Percentiles rank a stretch among this genome's conserved stretches.
These are phyloP conservation scores for Erythrophleum ivorense DNA, from an alignment of 331 rosid species.

Conservation along the genomic window DNA sequence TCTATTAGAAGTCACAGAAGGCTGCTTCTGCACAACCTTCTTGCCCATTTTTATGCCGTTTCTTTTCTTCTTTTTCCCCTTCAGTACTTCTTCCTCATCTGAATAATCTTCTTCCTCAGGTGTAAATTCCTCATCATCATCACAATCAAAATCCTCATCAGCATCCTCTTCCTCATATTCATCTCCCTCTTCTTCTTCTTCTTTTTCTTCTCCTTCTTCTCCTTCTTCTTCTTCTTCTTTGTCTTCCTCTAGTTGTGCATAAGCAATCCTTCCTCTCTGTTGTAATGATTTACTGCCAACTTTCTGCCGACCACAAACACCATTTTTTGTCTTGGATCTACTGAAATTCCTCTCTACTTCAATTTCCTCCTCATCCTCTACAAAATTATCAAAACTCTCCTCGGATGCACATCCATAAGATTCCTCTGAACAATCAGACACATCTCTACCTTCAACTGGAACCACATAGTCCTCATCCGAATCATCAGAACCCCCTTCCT, in stretches of 20 bases:
- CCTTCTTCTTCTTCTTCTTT: constrained; percentile 25
- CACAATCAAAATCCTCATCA: constrained; percentile 50
- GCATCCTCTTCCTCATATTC: constrained; percentile 48
- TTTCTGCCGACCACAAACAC: constrained; percentile 34
- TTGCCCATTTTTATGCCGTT: constrained; percentile 41
- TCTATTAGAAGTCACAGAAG: constrained; percentile 19
- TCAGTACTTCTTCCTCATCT: constrained; percentile 53
- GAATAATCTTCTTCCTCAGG: constrained; percentile 66
- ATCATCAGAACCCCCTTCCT: constrained; percentile 71
- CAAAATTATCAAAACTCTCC: constrained; percentile 52
- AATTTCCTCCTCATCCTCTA: constrained; percentile 54
- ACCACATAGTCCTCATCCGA: constrained; percentile 92
- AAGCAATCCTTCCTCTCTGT: constrained; percentile 37
- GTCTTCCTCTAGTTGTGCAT: constrained; percentile 26
- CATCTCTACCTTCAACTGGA: constrained; percentile 64
- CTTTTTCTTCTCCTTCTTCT: constrained; percentile 22
- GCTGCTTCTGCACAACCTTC: constrained; percentile 43
- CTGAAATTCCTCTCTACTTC: constrained; percentile 41
- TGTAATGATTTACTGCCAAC: constrained; percentile 33
- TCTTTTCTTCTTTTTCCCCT: constrained; percentile 50
- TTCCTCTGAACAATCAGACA: constrained; percentile 60
- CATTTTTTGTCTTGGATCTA: constrained; percentile 44
- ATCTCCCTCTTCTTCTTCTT: constrained; percentile 15
- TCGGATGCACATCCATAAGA: constrained; percentile 65
- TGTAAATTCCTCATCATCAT: constrained; percentile 62